A percentile compares a stretch with the other conserved stretches of the same genome.
These are phyloP conservation scores for Arthrocladium fulminans DNA, from an alignment of 2,329 filamentous ascomycete genomes.

Conservation along the genomic window DNA sequence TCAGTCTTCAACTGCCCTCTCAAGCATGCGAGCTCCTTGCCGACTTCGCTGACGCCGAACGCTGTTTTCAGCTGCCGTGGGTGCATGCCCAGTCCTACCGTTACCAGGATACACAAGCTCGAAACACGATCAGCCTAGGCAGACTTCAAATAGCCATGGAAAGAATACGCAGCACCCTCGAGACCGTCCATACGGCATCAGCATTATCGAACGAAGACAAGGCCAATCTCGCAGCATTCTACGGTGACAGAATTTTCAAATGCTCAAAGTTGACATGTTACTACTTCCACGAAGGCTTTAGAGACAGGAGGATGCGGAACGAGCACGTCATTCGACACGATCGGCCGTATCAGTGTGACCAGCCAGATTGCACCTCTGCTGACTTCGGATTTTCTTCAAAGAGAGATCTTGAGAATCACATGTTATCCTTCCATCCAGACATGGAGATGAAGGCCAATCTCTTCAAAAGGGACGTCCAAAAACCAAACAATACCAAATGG, in stretches of 20 bases:
- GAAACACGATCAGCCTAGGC: conserved; percentile 27
- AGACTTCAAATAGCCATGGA: conserved; percentile 23
- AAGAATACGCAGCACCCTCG: conserved; percentile 24
- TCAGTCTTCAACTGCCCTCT: not conserved
- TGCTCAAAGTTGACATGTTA: conserved; percentile 35
- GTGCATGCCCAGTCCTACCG: conserved; percentile 27
- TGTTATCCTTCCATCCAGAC: conserved; percentile 25
- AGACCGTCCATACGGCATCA: not conserved
- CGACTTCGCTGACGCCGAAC: not conserved
- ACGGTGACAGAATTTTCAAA: conserved; percentile 35
- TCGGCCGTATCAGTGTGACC: conserved; percentile 33
- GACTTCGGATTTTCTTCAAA: conserved; percentile 35
- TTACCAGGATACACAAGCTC: conserved; percentile 25
- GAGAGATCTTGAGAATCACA: conserved; percentile 32
- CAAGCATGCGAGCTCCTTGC: not conserved
- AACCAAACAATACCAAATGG: conserved; percentile 20
- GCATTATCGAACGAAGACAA: not conserved
- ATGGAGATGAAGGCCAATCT: conserved; percentile 14
- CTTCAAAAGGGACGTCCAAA: conserved; percentile 13
- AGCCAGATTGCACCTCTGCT: conserved; percentile 28
- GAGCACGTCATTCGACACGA: conserved; percentile 34
- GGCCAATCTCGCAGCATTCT: conserved; percentile 23
- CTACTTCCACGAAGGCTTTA: conserved; percentile 39
- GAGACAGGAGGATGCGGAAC: conserved; percentile 25
- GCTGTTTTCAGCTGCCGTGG: conserved; percentile 18